A percentile compares a stretch with the other conserved stretches of the same genome.
Conservation (phyloP, 768 basidiomycete genomes). For the Xerocomellus chrysenteron region DNA sequence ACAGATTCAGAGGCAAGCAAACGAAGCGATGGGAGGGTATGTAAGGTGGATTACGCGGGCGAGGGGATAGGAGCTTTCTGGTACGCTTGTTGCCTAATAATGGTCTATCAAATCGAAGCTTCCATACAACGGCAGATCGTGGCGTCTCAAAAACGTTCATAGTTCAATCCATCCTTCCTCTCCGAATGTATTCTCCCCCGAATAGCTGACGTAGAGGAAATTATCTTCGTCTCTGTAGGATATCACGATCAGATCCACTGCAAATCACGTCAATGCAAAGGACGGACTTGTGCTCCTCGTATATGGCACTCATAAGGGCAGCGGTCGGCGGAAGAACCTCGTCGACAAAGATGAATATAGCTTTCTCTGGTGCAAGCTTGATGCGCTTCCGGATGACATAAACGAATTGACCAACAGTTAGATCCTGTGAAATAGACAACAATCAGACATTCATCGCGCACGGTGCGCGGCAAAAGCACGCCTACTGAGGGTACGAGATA, state of each 20-base stretch:
- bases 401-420: conserved; percentile 98
- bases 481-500: conserved; percentile 95
- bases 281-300: conserved; percentile 98
- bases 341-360: conserved; percentile 99
- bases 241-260: conserved; percentile 26
- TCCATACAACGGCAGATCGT: conserved; percentile 24
- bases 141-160: conserved; percentile 23
- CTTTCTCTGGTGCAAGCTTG: conserved; percentile 99
- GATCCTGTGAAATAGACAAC: conserved; percentile 54
- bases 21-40: conserved; percentile 27
- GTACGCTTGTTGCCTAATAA: conserved; percentile 27
- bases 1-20: conserved; percentile 25
- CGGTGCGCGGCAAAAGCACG: conserved; percentile 4
- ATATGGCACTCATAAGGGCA: conserved; percentile 97
- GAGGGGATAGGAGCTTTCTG: conserved; percentile 12
- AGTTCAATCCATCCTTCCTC: conserved; percentile 32
- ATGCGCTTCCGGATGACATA: conserved; percentile 99
- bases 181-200: conserved; percentile 97
- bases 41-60: conserved; percentile 17
- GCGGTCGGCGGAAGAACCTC: conserved; percentile 98
- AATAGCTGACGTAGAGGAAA: conserved; percentile 98
- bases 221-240: conserved; percentile 90
- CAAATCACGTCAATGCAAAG: conserved; percentile 1
- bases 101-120: conserved; percentile 27
- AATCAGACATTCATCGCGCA: conserved; percentile 30